Evolutionary conservation across 2,329 filamentous ascomycete genomes (phyloP).

Genomic region (Grosmannia clavigera): DNA sequence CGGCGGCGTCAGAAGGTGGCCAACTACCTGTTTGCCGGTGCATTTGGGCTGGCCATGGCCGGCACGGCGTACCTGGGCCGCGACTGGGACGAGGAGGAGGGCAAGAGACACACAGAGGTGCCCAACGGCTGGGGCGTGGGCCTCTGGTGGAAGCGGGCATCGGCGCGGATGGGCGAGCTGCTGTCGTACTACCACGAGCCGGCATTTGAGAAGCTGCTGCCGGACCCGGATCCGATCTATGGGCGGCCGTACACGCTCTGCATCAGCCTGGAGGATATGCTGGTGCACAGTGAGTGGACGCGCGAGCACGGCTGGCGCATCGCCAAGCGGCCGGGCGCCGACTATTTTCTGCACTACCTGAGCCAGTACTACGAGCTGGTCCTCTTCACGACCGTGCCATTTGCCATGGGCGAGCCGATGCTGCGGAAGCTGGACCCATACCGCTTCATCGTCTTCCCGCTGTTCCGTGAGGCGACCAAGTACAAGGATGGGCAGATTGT

Average conservation of each 20-base stretch:
- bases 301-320: slow-evolving; percentile 90
- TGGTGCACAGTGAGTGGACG: slow-evolving; percentile 90
- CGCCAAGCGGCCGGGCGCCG: slow-evolving; percentile 86
- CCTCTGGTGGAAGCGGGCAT: slow-evolving; percentile 71
- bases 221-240: slow-evolving; percentile 65
- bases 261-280: slow-evolving; percentile 81
- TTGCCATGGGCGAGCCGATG: slow-evolving; percentile 72
- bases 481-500: slow-evolving; percentile 94
- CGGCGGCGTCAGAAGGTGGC: slow-evolving; percentile 64
- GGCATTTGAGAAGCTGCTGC: slow-evolving; percentile 84
- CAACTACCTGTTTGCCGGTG: slow-evolving; percentile 57
- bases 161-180: slow-evolving; percentile 60
- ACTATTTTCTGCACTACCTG: slow-evolving; percentile 95
- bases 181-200: slow-evolving; percentile 93
- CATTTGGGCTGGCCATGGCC: slow-evolving; percentile 42
- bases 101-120: slow-evolving; percentile 50
- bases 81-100: slow-evolving; percentile 77
- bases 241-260: slow-evolving; percentile 86
- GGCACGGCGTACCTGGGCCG: slow-evolving; percentile 68
- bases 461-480: slow-evolving; percentile 93
- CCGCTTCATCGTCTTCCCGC: slow-evolving; percentile 86
- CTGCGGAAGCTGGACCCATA: slow-evolving; percentile 91
- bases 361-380: slow-evolving; percentile 98
- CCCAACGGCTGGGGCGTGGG: slow-evolving; percentile 67
- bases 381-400: slow-evolving; percentile 83